These are phyloP conservation scores for Hyaloscypha finlandica DNA, from an alignment of 495 filamentous ascomycete species.

Conservation along the genomic window DNA sequence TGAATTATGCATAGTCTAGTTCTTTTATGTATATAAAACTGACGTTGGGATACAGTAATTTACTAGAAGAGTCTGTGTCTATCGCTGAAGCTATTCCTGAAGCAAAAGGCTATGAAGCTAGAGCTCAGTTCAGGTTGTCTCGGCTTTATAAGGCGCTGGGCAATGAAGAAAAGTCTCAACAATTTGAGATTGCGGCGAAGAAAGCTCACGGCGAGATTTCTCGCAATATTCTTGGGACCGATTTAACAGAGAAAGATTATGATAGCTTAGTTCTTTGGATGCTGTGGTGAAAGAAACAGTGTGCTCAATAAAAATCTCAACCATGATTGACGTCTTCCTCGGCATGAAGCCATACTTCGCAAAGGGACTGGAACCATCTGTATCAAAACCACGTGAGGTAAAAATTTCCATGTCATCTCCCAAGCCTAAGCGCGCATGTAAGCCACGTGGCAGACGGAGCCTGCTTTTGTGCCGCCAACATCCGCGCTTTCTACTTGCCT, in stretches of 20 bases:
- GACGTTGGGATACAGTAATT: too few relatives aligned
- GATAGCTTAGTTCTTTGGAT: not conserved
- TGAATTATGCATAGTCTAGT: too few relatives aligned
- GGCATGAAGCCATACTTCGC: not conserved
- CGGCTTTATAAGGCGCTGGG: too few relatives aligned
- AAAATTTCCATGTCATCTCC: not conserved
- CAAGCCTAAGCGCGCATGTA: not conserved
- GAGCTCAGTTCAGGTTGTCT: too few relatives aligned
- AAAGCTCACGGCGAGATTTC: slow-evolving; percentile 2
- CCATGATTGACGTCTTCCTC: not conserved
- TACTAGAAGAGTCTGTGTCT: too few relatives aligned
- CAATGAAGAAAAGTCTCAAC: too few relatives aligned
- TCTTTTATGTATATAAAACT: too few relatives aligned
- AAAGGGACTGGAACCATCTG: not conserved
- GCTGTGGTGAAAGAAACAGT: not conserved
- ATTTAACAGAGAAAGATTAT: not conserved
- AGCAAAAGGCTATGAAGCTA: too few relatives aligned
- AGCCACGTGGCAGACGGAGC: not conserved
- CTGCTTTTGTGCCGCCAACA: not conserved
- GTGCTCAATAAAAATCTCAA: not conserved
- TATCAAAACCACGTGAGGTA: not conserved
- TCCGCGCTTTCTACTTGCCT: not conserved
- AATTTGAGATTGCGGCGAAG: not conserved
- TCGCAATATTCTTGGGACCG: not conserved
- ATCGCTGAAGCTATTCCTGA: too few relatives aligned